phyloP scores from a whole-genome alignment of 1,284 basidiomycete species.

The Apiotrichum gracile region DNA sequence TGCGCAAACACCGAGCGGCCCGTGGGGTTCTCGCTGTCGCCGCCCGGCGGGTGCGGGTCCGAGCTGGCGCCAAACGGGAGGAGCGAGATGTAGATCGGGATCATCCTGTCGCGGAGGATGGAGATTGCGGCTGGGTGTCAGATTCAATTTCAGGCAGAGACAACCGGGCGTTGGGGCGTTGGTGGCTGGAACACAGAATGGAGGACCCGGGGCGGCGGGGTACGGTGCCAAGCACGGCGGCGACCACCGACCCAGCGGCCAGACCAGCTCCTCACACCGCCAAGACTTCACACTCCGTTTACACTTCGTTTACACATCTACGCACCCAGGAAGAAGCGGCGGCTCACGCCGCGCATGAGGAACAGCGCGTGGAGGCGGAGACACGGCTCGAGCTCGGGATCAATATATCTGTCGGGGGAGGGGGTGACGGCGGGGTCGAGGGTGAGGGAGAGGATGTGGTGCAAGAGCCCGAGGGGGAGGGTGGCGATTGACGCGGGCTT shows the following conservation, averaged over 20 bases:
- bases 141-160: background rate
- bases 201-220: too few species aligned
- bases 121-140: constrained; percentile 26
- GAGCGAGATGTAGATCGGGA: constrained; percentile 18
- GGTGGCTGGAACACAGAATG: background rate
- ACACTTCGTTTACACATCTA: too few species aligned
- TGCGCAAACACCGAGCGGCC: constrained; percentile 25
- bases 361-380: constrained; percentile 30
- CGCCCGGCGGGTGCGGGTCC: constrained; percentile 25
- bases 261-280: too few species aligned
- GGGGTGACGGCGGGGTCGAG: constrained; percentile 34
- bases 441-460: constrained; percentile 29
- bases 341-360: constrained; percentile 26
- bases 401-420: constrained; percentile 14
- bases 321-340: constrained; percentile 37
- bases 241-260: too few species aligned
- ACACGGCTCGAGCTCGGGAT: constrained; percentile 31
- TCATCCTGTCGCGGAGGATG: constrained; percentile 26
- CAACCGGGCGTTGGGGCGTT: background rate
- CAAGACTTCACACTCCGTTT: too few species aligned
- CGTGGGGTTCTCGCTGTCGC: background rate
- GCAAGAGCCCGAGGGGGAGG: constrained; percentile 31
- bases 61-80: constrained; percentile 21
- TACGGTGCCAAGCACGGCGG: too few species aligned
- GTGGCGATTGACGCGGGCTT: background rate